Percentiles rank a stretch among this genome's conserved stretches.
phyloP scores from a whole-genome alignment of 441 rosid species.

The Manihot esculenta region DNA sequence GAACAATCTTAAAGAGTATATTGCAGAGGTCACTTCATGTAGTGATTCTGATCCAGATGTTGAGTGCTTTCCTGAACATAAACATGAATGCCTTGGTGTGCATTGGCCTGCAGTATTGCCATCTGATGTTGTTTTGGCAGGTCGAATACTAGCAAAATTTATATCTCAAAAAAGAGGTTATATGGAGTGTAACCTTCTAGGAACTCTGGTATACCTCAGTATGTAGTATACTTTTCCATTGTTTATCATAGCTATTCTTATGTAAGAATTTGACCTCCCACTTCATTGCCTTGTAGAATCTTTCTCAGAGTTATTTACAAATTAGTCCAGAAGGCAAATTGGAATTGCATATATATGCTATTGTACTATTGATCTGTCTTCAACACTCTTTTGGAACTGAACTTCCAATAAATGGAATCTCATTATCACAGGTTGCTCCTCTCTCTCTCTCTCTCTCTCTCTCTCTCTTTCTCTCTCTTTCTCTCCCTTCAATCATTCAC shows the following conservation, averaged over 20 bases:
- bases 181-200: slow-evolving; percentile 32
- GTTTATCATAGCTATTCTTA: background rate
- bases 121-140: slow-evolving; percentile 73
- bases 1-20: slow-evolving; percentile 39
- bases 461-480: slow-evolving; percentile 24
- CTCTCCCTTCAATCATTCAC: background rate
- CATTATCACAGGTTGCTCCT: slow-evolving; percentile 55
- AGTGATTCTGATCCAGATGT: slow-evolving; percentile 24
- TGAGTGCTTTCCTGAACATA: slow-evolving; percentile 61
- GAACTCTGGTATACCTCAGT: slow-evolving; percentile 43
- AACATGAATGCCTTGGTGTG: slow-evolving; percentile 80
- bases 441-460: slow-evolving; percentile 18
- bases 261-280: slow-evolving; percentile 16
- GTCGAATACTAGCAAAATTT: slow-evolving; percentile 60
- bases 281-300: slow-evolving; percentile 45
- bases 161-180: slow-evolving; percentile 37
- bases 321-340: slow-evolving; percentile 64
- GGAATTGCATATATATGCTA: slow-evolving; percentile 69
- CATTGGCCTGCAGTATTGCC: slow-evolving; percentile 82
- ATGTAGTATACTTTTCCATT: slow-evolving; percentile 12
- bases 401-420: slow-evolving; percentile 54
- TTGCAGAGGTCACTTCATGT: slow-evolving; percentile 36
- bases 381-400: slow-evolving; percentile 40
- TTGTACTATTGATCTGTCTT: slow-evolving; percentile 66
- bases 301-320: slow-evolving; percentile 59